These are phyloP conservation scores for Globisporangium viniferum DNA, from an alignment of 352 stramenopile species.

Conservation along the genomic window DNA sequence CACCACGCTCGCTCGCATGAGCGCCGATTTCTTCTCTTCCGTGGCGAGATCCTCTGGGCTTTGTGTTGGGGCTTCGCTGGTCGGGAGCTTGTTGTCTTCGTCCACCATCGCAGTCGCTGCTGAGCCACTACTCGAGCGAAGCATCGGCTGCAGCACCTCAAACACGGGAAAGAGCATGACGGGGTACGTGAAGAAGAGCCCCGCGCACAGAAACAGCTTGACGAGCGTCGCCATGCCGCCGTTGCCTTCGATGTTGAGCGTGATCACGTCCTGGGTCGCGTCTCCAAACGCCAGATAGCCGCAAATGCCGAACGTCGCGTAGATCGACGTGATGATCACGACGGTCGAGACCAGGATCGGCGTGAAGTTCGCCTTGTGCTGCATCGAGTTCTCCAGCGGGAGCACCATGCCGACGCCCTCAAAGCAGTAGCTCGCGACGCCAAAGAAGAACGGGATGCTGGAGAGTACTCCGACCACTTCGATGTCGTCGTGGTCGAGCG, in stretches of 20 bases:
- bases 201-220: slow-evolving; percentile 83
- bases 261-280: slow-evolving; percentile 84
- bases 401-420: slow-evolving; percentile 90
- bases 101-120: slow-evolving; percentile 8
- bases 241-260: slow-evolving; percentile 78
- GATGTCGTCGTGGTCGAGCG: slow-evolving; percentile 41
- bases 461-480: slow-evolving; percentile 58
- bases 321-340: slow-evolving; percentile 82
- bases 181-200: slow-evolving; percentile 91
- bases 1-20: slow-evolving; percentile 64
- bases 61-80: background rate
- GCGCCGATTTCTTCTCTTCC: slow-evolving; percentile 25
- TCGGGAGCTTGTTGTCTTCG: background rate
- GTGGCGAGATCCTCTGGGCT: background rate
- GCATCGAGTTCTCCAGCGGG: slow-evolving; percentile 85
- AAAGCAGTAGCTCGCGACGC: slow-evolving; percentile 89
- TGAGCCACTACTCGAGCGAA: slow-evolving; percentile 25
- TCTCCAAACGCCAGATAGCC: slow-evolving; percentile 87
- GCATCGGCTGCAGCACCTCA: slow-evolving; percentile 52
- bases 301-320: slow-evolving; percentile 83
- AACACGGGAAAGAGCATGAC: slow-evolving; percentile 93
- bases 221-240: slow-evolving; percentile 69
- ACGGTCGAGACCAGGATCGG: slow-evolving; percentile 68
- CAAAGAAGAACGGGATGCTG: slow-evolving; percentile 85
- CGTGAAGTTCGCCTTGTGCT: slow-evolving; percentile 72